Base-by-base conservation (phyloP, 805 yeast genomes). In the Lipomyces japonicus region DNA sequence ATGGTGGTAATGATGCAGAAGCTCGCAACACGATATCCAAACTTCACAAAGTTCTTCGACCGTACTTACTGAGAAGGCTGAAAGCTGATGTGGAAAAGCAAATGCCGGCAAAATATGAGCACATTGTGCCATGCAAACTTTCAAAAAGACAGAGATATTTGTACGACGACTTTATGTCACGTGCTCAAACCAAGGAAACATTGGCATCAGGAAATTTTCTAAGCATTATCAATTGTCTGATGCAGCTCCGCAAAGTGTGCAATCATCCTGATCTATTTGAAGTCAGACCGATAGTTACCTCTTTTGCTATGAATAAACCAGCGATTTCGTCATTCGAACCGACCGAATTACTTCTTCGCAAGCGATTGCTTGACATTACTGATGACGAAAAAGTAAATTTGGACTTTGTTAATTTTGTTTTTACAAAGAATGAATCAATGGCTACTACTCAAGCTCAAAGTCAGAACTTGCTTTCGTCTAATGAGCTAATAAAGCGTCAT, bases 21-120 rank as follows among this genome's bases (percentile, higher is more conserved):
- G 88, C 97, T 0, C 78, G 78, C 53, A 79, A 81, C 54, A 90
- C 97, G 0, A 95, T 93, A 26, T 73, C 86, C 10, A 85, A 95
- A 63, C 74, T 93, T 47, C 99, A 93, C 68, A 95, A 88, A 65
- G 95, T 93, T 19, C 71, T 93, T 59, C 78, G 98, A 57, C 99
- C 99, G 0, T 93, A 91, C 63, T 71, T 93, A 35, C 71, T 93
- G 52, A 80, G 99, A 66, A 81, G 99, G 58, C 76, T 93, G 63
- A 93, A 93, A 65, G 88, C 86, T 19, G 99, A 93, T 68, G 99
- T 93, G 12, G 99, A 93, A 62, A 89, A 91, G 63, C 98, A 93
- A 68, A 93, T 93, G 98, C 99, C 99, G 1, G 96, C 86, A 0
- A 93, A 93, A 64, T 86, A 89, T 66, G 99, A 93, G 66, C 99